Evolutionary conservation across 352 stramenopile species (phyloP), one percentile per base, ranked within the genome.

Genomic region (Thalassiosira hispida): DNA sequence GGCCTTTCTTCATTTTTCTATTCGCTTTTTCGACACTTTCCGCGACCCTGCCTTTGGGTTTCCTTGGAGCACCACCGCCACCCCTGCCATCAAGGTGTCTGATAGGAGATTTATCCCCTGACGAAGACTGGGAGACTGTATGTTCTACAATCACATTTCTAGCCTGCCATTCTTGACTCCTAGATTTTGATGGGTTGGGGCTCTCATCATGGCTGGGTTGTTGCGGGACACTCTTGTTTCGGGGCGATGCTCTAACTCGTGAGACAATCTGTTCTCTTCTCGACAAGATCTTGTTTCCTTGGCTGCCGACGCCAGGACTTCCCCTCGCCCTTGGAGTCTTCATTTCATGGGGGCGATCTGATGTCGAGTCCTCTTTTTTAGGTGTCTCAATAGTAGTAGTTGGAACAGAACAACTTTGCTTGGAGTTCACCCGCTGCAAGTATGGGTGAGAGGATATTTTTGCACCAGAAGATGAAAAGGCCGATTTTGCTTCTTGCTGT

Each of bases 241-340:
- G 35, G 72, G 60, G 51, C 2, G 51, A 65, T 70, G 49, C 68
- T 51, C 42, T 69, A 18, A 84, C 59, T 22, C 63, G 33, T 25
- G 74, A 82, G 38, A 79, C 38, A 42, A 84, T 74, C 61, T 84
- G 67, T 38, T 84, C 68, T 42, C 68, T 68, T 16, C 63, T 46
- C 7, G 67, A 73, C 47, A 35, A 14, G 1, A 46, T 1, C 23
- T 35, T 65, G 33, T 46, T 29, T 69, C 33, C 52, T 18, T 46
- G 29, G 12, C 18, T 56, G 12, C 18, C 47, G 46, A 53, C 6
- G n/a, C 52, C 31, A 33, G 70, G 62, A 63, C 56, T 70, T n/a
- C 49, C 61, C 69, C 33, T 60, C 35, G 31, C 55, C 46, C 52
- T 69, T 16, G 49, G 67, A n/a, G 62, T 84, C 35, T 57, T 73